These are phyloP conservation scores for Lophium mytilinum DNA, from an alignment of 495 filamentous ascomycete species.

Conservation along the genomic window DNA sequence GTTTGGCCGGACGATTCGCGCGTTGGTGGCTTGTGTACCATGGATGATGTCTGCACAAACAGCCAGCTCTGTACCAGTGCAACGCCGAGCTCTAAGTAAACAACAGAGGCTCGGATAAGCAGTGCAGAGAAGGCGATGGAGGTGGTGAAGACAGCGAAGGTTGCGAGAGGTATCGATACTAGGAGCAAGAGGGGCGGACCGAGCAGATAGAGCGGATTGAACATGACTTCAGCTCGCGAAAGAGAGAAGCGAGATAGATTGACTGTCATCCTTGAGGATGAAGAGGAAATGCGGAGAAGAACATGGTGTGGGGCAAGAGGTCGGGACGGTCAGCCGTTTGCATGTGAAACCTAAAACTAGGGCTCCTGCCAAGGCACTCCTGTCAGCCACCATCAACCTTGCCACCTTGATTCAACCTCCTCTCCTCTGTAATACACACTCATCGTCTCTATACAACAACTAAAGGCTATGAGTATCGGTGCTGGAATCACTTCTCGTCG, in stretches of 20 bases:
- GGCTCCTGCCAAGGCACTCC: no score
- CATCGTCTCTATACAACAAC: no score
- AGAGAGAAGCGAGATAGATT: not conserved
- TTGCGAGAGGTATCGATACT: conserved; percentile 58
- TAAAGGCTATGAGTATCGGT: no score
- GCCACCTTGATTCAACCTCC: no score
- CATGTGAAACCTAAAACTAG: no score
- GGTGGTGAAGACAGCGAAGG: conserved; percentile 63
- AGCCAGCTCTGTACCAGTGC: conserved; percentile 53
- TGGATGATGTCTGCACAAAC: conserved; percentile 31
- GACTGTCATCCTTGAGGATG: not conserved
- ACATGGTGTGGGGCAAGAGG: no score
- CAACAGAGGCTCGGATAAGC: conserved; percentile 53
- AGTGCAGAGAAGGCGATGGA: conserved; percentile 57
- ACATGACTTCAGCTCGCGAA: conserved; percentile 8
- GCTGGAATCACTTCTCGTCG: no score
- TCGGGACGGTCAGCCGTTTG: no score
- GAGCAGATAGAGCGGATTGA: conserved; percentile 44
- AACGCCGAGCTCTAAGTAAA: conserved; percentile 61
- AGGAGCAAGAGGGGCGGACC: conserved; percentile 56
- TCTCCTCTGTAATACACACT: no score
- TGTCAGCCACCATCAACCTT: no score
- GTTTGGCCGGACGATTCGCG: conserved; percentile 16
- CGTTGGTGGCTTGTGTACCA: not conserved
- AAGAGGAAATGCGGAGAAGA: not conserved